These are phyloP conservation scores for Agaricus bisporus DNA, from an alignment of 768 basidiomycete species.

Conservation along the genomic window DNA sequence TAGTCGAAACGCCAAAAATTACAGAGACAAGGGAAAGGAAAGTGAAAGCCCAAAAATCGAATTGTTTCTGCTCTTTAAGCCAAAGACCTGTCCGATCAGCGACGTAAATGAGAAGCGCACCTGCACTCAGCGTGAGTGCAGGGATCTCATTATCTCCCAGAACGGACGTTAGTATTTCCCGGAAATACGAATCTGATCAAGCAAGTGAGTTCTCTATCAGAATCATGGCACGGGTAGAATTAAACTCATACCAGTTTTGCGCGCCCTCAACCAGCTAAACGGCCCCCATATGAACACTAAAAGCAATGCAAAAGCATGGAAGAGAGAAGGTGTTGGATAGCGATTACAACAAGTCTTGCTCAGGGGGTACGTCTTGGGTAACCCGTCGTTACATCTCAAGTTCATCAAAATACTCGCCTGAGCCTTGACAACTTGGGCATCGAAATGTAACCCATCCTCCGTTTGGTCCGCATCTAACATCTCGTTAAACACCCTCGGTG, in stretches of 20 bases:
- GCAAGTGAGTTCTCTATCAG: neutral
- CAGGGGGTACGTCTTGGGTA: slow-evolving; percentile 57
- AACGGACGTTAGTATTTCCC: slow-evolving; percentile 3
- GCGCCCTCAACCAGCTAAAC: slow-evolving; percentile 29
- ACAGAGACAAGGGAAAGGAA: slow-evolving; percentile 51
- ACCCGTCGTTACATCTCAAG: slow-evolving; percentile 68
- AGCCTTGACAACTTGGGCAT: slow-evolving; percentile 47
- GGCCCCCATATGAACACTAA: slow-evolving; percentile 48
- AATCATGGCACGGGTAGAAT: neutral
- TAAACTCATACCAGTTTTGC: slow-evolving; percentile 13
- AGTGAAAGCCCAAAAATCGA: slow-evolving; percentile 60
- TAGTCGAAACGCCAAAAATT: slow-evolving; percentile 51
- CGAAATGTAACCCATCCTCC: slow-evolving; percentile 82
- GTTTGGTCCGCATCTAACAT: slow-evolving; percentile 73
- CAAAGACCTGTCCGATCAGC: slow-evolving; percentile 86
- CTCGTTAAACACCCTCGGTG: slow-evolving; percentile 77
- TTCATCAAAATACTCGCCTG: slow-evolving; percentile 81
- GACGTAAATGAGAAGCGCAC: slow-evolving; percentile 51
- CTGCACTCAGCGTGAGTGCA: slow-evolving; percentile 15
- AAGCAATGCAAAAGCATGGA: slow-evolving; percentile 50
- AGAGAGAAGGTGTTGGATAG: slow-evolving; percentile 60
- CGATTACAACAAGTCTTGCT: slow-evolving; percentile 77
- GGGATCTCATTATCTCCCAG: slow-evolving; percentile 9
- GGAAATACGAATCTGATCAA: neutral
- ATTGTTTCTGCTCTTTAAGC: slow-evolving; percentile 88